Percentiles rank a stretch among this genome's conserved stretches.
Conservation (phyloP, 495 filamentous ascomycete species). For the Annulohypoxylon nitens region DNA sequence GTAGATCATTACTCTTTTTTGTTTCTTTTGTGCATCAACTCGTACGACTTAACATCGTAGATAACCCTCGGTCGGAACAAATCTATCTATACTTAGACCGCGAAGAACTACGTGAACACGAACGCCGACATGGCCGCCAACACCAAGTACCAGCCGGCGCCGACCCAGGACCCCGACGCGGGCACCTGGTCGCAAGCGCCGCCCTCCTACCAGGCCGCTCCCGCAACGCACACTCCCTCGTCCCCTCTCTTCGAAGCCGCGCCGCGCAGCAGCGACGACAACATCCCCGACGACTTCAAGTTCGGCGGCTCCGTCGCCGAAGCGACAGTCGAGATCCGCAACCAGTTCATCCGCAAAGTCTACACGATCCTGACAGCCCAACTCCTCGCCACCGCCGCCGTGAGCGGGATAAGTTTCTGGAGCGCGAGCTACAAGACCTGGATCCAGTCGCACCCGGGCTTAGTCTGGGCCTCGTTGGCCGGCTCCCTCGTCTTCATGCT, state of each 20-base stretch:
- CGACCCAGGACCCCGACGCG: slow-evolving; percentile 79
- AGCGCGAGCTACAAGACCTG: slow-evolving; percentile 82
- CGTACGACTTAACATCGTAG: too few relatives aligned
- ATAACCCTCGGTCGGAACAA: too few relatives aligned
- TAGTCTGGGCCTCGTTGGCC: slow-evolving; percentile 88
- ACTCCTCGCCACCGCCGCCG: slow-evolving; percentile 82
- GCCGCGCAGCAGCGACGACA: slow-evolving; percentile 83
- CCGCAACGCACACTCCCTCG: slow-evolving; percentile 44
- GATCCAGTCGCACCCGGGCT: slow-evolving; percentile 85
- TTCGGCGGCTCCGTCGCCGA: slow-evolving; percentile 93
- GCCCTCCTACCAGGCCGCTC: slow-evolving; percentile 77
- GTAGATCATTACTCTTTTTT: slow-evolving; percentile 41
- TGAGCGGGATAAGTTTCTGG: slow-evolving; percentile 88
- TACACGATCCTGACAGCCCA: slow-evolving; percentile 77
- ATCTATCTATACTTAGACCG: background rate
- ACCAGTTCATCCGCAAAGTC: slow-evolving; percentile 95
- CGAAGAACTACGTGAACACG: background rate
- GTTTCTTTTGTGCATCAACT: slow-evolving; percentile 24
- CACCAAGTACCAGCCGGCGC: slow-evolving; percentile 76
- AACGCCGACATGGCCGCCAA: slow-evolving; percentile 70
- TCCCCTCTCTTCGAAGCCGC: slow-evolving; percentile 56
- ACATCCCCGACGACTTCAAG: slow-evolving; percentile 99
- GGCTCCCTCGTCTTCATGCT: slow-evolving; percentile 84
- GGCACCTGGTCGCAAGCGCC: slow-evolving; percentile 82
- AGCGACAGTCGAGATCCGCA: slow-evolving; percentile 93